Base-by-base conservation (phyloP, 106 monocot species). In the Agapanthus africanus region DNA sequence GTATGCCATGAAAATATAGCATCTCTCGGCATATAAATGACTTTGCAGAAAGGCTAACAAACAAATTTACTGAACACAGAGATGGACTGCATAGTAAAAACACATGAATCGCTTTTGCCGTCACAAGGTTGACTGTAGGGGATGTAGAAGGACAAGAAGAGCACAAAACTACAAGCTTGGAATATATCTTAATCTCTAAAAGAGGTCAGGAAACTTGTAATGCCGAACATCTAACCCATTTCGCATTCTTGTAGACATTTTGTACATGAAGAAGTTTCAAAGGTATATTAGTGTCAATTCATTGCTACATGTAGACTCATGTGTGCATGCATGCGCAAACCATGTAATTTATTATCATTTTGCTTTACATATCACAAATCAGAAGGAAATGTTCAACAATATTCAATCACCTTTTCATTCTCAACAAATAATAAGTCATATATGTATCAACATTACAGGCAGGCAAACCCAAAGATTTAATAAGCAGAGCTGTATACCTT, bases 401-500 rank as follows among this genome's bases (percentile, higher is more conserved):
- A 35, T 23, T 36, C 35, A 22, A n/a, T 40, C 13, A 65, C 39
- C 23, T 21, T 21, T 23, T n/a, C 37, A 37, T 65, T 40, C 36
- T 35, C 6, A 61, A 61, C 33, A 61, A 35, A 1, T 7, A 61
- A n/a, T 6, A 57, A 13, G n/a, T 61, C 61, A 61, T 16, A 35
- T 61, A 5, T 61, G 25, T 61, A 35, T 36, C 4, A 36, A 35
- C n/a, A 61, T 28, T 59, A 31, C 11, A 61, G n/a, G 0, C 3
- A 61, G 30, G 30, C n/a, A 27, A 30, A 57, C 36, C 36, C n/a
- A 2, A 31, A 62, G 6, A 65, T 40, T 6, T 31, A 39, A 13
- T 39, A 37, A 11, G 9, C 38, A 40, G 39, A 61, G 49, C 10
- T 3, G 25, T 2, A 51, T 39, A 99, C 97, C 97, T 99, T 99